A percentile compares a stretch with the other conserved stretches of the same genome.
Conservation (phyloP, 78 protist species). For the Emiliania huxleyi region DNA sequence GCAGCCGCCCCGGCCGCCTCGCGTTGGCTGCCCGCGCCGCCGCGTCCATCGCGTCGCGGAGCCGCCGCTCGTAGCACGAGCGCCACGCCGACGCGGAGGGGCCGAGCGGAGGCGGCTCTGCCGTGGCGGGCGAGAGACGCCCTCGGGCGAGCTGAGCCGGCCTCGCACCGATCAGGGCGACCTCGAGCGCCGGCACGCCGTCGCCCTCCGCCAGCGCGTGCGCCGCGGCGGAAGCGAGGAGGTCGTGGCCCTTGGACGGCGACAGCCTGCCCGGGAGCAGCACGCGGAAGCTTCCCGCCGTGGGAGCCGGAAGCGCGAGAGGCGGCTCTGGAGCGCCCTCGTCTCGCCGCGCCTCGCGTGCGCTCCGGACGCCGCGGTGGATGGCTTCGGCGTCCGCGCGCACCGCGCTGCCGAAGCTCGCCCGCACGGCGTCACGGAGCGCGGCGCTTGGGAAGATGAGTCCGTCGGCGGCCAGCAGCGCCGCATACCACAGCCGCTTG, state of each 20-base stretch:
- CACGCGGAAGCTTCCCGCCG: neutral
- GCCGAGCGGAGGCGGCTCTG: neutral
- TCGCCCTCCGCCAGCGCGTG: neutral
- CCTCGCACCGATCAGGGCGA: neutral
- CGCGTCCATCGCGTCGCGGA: neutral
- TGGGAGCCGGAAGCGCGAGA: neutral
- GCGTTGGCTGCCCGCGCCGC: no score
- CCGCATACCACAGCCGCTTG: neutral
- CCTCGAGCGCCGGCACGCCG: neutral
- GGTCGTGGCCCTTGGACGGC: neutral
- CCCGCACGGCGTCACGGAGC: neutral
- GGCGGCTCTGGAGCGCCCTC: neutral
- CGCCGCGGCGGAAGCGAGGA: neutral
- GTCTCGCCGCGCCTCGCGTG: neutral
- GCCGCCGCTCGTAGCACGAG: neutral
- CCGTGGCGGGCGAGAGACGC: neutral
- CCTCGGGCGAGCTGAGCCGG: neutral
- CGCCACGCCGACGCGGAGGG: neutral
- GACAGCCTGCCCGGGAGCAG: neutral
- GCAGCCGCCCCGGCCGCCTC: neutral
- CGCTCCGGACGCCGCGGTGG: neutral
- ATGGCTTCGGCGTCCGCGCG: neutral
- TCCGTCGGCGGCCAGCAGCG: neutral
- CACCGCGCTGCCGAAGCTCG: neutral
- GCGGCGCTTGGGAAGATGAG: neutral